Evolutionary conservation across 176 grass and related monocot genomes (phyloP).

Genomic region (Eragrostis nindensis): DNA sequence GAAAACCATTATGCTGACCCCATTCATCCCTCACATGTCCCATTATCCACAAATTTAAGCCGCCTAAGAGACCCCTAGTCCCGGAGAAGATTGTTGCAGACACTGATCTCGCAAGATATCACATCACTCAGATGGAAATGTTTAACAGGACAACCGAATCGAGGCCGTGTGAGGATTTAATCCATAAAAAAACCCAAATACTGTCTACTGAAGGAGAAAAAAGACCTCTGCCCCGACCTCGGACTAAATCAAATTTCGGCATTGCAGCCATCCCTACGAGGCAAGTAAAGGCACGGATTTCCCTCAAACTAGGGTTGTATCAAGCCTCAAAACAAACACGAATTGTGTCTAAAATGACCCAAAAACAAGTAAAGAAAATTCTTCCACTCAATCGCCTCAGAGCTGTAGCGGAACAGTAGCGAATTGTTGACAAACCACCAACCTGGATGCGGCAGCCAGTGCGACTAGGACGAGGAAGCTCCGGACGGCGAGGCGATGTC

Average conservation of each 20-base stretch:
- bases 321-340: background rate
- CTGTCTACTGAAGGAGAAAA: background rate
- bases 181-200: background rate
- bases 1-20: constrained; percentile 4
- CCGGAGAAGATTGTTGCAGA: background rate
- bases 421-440: background rate
- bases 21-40: background rate
- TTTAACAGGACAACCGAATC: background rate
- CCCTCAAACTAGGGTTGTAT: background rate
- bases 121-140: background rate
- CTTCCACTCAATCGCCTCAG: background rate
- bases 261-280: background rate
- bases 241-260: background rate
- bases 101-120: too few relatives aligned
- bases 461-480: background rate
- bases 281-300: background rate
- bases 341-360: background rate
- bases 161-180: background rate
- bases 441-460: background rate
- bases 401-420: background rate
- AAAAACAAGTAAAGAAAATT: background rate
- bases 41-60: background rate
- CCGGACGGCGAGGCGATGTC: too few relatives aligned
- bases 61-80: background rate
- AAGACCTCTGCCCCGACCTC: background rate